Evolutionary conservation across 805 yeast species (phyloP), one percentile per base, ranked within the genome.

Genomic region (Schizosaccharomyces japonicus): DNA sequence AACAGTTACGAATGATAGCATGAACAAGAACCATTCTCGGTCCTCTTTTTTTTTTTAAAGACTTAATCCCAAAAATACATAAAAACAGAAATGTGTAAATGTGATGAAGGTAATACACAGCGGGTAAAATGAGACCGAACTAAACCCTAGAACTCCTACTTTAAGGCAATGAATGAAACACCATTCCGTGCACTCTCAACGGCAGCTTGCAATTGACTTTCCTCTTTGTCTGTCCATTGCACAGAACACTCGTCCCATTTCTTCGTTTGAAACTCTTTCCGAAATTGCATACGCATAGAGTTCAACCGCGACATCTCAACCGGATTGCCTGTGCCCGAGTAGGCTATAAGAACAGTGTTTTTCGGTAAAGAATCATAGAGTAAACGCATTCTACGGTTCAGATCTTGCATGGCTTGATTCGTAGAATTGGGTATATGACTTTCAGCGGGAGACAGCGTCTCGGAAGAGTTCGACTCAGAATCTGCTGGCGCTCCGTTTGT

Each of bases 251-350:
- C 62, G 29, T 65, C 66, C 56, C 72, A 62, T 51, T 64, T 68
- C 50, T 58, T 63, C 30, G 60, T 61, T 47, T 63, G 64, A 58
- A 66, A 70, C 31, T 66, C 64, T 50, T 62, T 57, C 50, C 68
- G 68, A 50, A 65, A 72, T 34, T 56, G 47, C 3, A 15, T 10
- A n/a, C 46, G 49, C 32, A 48, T 23, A 2, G 47, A 50, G 25
- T 47, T 49, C 36, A 53, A 27, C 19, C 50, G 39, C 5, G 47
- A 63, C 52, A 60, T 57, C 46, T 66, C 68, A 7, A 67, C 58
- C 2, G 76, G 71, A 54, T 75, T 73, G 8, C 83, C 82, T 47
- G 70, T 63, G 1, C 80, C 82, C 0, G 81, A 68, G 54, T 73
- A 65, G 1, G 83, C 56, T 1, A 82, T 62, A 13, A 85, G 53